These are phyloP conservation scores for Botrytis byssoidea DNA, from an alignment of 2,329 filamentous ascomycete species.

Conservation along the genomic window DNA sequence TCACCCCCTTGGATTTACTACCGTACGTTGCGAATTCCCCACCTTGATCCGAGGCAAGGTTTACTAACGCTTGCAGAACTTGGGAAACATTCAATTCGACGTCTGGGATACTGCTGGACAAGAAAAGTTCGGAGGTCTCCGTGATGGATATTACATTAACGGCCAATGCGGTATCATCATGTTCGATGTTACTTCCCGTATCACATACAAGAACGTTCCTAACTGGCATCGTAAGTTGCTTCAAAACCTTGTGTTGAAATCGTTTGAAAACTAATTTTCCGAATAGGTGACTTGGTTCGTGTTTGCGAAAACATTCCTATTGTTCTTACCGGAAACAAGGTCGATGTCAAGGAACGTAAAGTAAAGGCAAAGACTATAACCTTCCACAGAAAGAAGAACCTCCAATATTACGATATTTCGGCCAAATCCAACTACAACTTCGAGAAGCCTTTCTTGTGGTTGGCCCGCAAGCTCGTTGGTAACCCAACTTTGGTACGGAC, in stretches of 20 bases:
- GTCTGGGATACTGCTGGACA: constrained; percentile 99
- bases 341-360: constrained; percentile 99
- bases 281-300: constrained; percentile 88
- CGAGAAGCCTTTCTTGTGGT: constrained; percentile 99
- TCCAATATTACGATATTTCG: constrained; percentile 99
- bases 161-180: constrained; percentile 99
- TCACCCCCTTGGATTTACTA: constrained; percentile 96
- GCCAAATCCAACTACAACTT: constrained; percentile 99
- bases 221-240: constrained; percentile 95
- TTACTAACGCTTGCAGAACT: constrained; percentile 60
- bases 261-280: constrained; percentile 18
- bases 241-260: constrained; percentile 1
- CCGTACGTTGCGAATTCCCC: constrained; percentile 62
- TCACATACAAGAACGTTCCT: constrained; percentile 99
- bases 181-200: constrained; percentile 99
- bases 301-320: constrained; percentile 99
- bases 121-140: constrained; percentile 99
- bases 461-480: constrained; percentile 96
- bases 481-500: constrained; percentile 76
- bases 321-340: constrained; percentile 98
- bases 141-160: constrained; percentile 99
- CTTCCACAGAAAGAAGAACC: constrained; percentile 99
- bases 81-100: constrained; percentile 95
- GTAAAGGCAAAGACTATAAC: constrained; percentile 99
- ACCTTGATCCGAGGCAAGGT: background rate